A percentile compares a stretch with the other conserved stretches of the same genome.
phyloP scores from a whole-genome alignment of 2,329 filamentous ascomycete genomes.

The Exophiala spinifera region DNA sequence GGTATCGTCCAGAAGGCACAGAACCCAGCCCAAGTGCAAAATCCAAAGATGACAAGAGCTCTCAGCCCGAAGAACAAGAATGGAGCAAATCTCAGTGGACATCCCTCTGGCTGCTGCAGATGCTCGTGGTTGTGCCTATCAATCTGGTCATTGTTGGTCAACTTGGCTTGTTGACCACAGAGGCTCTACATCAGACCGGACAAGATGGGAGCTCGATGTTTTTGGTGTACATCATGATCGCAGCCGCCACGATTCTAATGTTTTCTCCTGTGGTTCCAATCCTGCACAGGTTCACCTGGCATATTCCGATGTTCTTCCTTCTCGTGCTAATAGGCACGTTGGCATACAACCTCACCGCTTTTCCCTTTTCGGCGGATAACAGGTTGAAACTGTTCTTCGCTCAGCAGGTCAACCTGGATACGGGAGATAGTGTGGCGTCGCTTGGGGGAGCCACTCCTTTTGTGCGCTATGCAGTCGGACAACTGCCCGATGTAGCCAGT shows the following conservation, averaged over 20 bases:
- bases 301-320: constrained; percentile 74
- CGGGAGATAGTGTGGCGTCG: constrained; percentile 65
- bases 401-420: constrained; percentile 75
- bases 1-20: constrained; percentile 30
- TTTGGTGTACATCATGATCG: constrained; percentile 67
- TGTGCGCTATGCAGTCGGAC: constrained; percentile 62
- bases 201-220: constrained; percentile 75
- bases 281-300: constrained; percentile 79
- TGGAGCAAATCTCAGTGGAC: constrained; percentile 78
- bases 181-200: constrained; percentile 74
- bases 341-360: constrained; percentile 80
- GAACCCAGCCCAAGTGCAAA: constrained; percentile 11
- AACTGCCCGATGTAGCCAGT: constrained; percentile 68
- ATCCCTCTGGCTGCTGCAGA: constrained; percentile 86
- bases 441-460: constrained; percentile 67
- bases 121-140: constrained; percentile 75
- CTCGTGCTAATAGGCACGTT: constrained; percentile 70
- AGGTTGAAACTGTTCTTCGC: constrained; percentile 85
- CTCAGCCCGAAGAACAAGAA: constrained; percentile 61
- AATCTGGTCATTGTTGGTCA: constrained; percentile 74
- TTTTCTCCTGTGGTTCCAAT: constrained; percentile 78
- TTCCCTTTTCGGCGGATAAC: constrained; percentile 78
- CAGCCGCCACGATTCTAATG: constrained; percentile 65
- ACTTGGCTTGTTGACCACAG: constrained; percentile 68
- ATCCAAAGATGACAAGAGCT: constrained; percentile 28